Conservation (phyloP, 192 early-diverging fungal genomes). For the Backusella circina region DNA sequence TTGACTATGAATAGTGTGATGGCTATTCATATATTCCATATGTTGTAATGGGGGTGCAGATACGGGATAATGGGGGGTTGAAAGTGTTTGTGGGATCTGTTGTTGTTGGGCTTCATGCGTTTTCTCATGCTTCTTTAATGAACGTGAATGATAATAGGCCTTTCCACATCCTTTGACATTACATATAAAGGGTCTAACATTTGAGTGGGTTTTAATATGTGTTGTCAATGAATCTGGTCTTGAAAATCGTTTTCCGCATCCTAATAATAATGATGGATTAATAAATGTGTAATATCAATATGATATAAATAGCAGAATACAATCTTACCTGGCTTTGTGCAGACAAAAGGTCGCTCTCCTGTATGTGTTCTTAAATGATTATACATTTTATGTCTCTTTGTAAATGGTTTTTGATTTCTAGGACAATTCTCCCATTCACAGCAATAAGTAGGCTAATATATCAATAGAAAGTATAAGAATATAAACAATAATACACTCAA, state of each 20-base stretch:
- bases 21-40: conserved; percentile 1
- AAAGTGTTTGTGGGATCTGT: background rate
- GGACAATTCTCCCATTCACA: conserved; percentile 50
- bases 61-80: background rate
- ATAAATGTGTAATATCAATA: background rate
- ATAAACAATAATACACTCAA: background rate
- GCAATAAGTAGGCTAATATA: conserved; percentile 39
- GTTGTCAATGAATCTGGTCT: conserved; percentile 55
- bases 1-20: background rate
- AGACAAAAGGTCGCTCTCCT: conserved; percentile 71
- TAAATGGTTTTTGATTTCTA: conserved; percentile 57
- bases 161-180: conserved; percentile 47
- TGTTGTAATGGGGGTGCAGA: background rate
- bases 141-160: conserved; percentile 59
- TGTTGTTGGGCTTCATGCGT: conserved; percentile 34
- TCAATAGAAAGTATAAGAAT: background rate
- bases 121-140: conserved; percentile 57
- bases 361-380: conserved; percentile 74
- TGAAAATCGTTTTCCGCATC: conserved; percentile 69
- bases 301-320: background rate
- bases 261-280: conserved; percentile 13
- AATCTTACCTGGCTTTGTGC: conserved; percentile 39
- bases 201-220: conserved; percentile 61
- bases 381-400: conserved; percentile 66
- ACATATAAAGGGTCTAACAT: conserved; percentile 52